phyloP scores from a whole-genome alignment of 1,284 basidiomycete species.

The Bondarzewia mesenterica region DNA sequence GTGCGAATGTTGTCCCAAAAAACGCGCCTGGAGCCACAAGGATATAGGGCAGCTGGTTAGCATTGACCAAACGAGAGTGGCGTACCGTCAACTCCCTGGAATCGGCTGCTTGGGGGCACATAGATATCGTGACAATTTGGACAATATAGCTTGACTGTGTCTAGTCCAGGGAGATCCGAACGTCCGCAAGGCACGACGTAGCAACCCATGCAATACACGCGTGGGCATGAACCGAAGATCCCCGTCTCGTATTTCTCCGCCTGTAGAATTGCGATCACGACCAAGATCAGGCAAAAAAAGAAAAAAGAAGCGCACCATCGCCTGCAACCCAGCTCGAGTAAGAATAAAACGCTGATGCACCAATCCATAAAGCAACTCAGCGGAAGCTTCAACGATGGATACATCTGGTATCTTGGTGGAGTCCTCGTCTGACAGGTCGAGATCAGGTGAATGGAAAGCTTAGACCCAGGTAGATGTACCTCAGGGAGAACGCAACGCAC shows the following conservation, averaged over 20 bases:
- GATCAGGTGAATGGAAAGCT: background rate
- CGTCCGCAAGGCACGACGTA: conserved; percentile 94
- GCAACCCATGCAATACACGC: conserved; percentile 87
- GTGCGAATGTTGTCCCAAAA: conserved; percentile 97
- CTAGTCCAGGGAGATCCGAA: conserved; percentile 94
- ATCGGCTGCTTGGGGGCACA: conserved; percentile 90
- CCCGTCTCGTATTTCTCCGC: conserved; percentile 93
- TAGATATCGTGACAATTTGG: conserved; percentile 99
- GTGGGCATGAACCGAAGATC: conserved; percentile 91
- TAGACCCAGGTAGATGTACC: background rate
- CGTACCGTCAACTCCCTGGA: conserved; percentile 90
- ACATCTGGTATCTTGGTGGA: conserved; percentile 89
- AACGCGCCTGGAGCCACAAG: conserved; percentile 69
- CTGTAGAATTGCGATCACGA: conserved; percentile 30
- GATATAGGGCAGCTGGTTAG: conserved; percentile 1
- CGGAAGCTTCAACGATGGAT: conserved; percentile 96
- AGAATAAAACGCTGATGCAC: conserved; percentile 98
- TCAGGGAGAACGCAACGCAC: conserved; percentile 36
- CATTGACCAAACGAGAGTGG: background rate
- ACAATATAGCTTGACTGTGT: conserved; percentile 98
- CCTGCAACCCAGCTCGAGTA: conserved; percentile 87
- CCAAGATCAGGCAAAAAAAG: conserved; percentile 13
- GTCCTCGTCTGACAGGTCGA: conserved; percentile 68
- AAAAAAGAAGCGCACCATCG: conserved; percentile 66
- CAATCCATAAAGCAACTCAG: conserved; percentile 94